Evolutionary conservation across 768 basidiomycete genomes (phyloP).

Genomic region (Lactarius quietus): DNA sequence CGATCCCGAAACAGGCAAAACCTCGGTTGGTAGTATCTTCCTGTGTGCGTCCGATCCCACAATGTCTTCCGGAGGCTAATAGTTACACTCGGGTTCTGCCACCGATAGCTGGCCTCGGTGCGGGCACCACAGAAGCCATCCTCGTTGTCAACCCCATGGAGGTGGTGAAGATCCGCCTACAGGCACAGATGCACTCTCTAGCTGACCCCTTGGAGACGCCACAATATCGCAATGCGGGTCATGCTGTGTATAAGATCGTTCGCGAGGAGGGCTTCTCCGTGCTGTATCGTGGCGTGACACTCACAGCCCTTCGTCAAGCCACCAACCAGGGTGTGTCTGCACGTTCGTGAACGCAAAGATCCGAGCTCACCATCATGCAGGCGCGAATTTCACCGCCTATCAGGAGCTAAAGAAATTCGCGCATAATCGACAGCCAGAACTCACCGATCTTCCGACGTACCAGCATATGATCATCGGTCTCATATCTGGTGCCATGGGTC

Average conservation of each 20-base stretch:
- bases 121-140: slow-evolving; percentile 94
- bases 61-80: neutral
- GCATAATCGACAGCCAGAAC: slow-evolving; percentile 71
- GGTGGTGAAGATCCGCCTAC: slow-evolving; percentile 96
- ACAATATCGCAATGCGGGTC: slow-evolving; percentile 93
- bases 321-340: slow-evolving; percentile 84
- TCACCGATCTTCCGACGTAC: slow-evolving; percentile 81
- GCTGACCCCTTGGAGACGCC: slow-evolving; percentile 94
- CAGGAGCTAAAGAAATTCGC: slow-evolving; percentile 91
- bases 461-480: slow-evolving; percentile 96
- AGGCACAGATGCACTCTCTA: slow-evolving; percentile 96
- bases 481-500: slow-evolving; percentile 96
- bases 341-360: neutral
- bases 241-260: slow-evolving; percentile 92
- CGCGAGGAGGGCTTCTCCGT: slow-evolving; percentile 85
- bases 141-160: slow-evolving; percentile 98
- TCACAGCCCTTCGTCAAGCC: slow-evolving; percentile 93
- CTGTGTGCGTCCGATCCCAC: slow-evolving; percentile 52
- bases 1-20: slow-evolving; percentile 72
- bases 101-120: slow-evolving; percentile 79
- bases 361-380: slow-evolving; percentile 35
- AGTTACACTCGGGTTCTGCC: neutral
- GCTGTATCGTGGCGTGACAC: slow-evolving; percentile 87
- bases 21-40: slow-evolving; percentile 78
- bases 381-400: slow-evolving; percentile 97